Base-by-base conservation (phyloP, 2,329 filamentous ascomycete genomes). In the Aschersonia sp. region DNA sequence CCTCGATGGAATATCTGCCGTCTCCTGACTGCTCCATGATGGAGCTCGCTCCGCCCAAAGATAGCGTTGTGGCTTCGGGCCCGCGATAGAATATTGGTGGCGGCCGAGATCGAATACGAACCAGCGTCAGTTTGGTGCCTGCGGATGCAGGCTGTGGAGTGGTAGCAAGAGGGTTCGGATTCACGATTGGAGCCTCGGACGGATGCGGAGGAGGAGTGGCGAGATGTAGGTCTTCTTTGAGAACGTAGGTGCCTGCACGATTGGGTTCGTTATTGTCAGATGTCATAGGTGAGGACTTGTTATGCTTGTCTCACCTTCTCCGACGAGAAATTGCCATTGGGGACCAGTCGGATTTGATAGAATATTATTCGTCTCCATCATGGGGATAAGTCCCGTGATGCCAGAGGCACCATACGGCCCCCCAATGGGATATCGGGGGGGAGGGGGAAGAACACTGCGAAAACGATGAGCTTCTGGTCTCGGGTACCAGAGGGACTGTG, bases 151-250 rank as follows among this genome's bases (percentile, higher is more conserved):
- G 86, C 47, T 84, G 80, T 4, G 89, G 83, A 20, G 77, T 84
- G 5, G 91, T 96, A 40, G 88, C 84, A 42, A 98, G 78, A 30
- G 92, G 92, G 60, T 97, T 98, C 43, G 86, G 84, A 60, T 94
- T 96, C 50, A 85, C 69, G 41, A 89, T 69, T 29, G 89, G 89
- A 9, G 87, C 82, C 71, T 98, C 92, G 51, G 89, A 95, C 29
- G 92, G 92, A 66, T 98, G 92, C 10, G 89, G 89, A 53, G 91
- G 91, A 49, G 92, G 92, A 35, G 89, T 96, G 43, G 92, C 91
- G 49, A 98, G 82, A 55, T 89, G 84, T 31, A 98, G 71, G 62
- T 95, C 87, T 66, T 98, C 91, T 63, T 89, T 84, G 43, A 97
- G 77, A 29, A 85, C 75, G 60, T 98, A 98, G 51, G 86, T 91